Base-by-base conservation (phyloP, 1,284 basidiomycete genomes). In the Cryptococcus depauperatus region DNA sequence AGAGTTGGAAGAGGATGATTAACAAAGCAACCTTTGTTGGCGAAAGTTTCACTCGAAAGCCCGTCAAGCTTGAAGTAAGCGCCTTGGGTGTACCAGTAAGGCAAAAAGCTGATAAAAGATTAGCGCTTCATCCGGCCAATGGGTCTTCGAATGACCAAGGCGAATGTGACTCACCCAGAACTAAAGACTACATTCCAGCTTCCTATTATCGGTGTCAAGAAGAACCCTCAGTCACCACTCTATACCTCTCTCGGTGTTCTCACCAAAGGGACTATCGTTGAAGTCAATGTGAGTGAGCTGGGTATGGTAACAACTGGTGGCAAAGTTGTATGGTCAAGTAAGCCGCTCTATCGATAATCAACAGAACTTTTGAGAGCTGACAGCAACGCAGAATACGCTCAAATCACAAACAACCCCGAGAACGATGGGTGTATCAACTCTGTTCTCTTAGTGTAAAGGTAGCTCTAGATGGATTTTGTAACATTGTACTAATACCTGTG, bases 1-100 rank as follows among this genome's bases (percentile, higher is more conserved):
- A 98, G 73, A 80, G 85, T 22, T 99, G 95, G 95, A 99, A 99
- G 76, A 81, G 95, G 57, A 97, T 99, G 93, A 89, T 99, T 55
- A 96, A 92, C 56, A 99, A 98, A 74, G 92, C 93, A 37, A 97
- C 93, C 2, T 98, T 98, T 67, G 93, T 98, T 35, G 93, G 93
- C 9, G 92, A 96, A 71, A 85, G 89, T 30, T 99, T 98, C 70
- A 99, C 95, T 13, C 78, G 95, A 54, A 98, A 98, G 71, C 95
- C 95, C 0, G 92, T 96, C 48, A 99, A 99, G 76, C 86, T 98
- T 81, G 95, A 99, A 56, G 59, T 62, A 50, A 53, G 61, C 46
- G 26, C 7, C 10, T 2, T 23, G 35, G 13, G 3, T 33, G 5
- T 19, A 7, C 6, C 22, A n/a, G 22, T 23, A 18, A 14, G n/a